phyloP scores from a whole-genome alignment of 345 rosid genomes.

The Eucalyptus curtisii region DNA sequence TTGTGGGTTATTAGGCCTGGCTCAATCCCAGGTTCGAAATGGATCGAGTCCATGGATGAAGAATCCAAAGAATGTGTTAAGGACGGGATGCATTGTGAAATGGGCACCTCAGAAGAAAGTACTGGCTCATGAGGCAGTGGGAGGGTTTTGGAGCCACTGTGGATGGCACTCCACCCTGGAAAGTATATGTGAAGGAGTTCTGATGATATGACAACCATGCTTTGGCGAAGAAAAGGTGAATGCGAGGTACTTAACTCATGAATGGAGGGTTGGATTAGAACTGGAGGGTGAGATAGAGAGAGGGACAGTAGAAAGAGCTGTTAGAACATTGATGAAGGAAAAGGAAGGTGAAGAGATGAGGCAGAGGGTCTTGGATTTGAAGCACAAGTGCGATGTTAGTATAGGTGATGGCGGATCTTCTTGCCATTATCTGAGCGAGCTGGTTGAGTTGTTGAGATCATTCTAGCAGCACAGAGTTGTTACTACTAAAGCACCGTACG shows the following conservation, averaged over 20 bases:
- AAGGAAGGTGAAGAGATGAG: conserved; percentile 29
- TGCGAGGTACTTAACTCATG: conserved; percentile 25
- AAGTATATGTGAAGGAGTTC: conserved; percentile 26
- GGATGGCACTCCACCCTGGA: conserved; percentile 47
- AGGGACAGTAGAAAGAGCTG: conserved; percentile 3
- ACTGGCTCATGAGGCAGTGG: conserved; percentile 16
- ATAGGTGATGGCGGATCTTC: conserved; percentile 9
- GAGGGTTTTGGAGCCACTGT: conserved; percentile 34
- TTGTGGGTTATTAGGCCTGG: conserved; percentile 6
- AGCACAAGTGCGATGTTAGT: conserved; percentile 2
- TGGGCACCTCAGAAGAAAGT: conserved; percentile 40
- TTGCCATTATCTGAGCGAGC: neutral
- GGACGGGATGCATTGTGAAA: conserved; percentile 20
- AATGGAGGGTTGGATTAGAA: conserved; percentile 25
- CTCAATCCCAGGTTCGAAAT: neutral
- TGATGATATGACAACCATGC: conserved; percentile 22
- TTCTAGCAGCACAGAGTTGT: neutral
- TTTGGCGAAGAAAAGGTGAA: conserved; percentile 23
- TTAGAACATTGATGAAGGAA: conserved; percentile 13
- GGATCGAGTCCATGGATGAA: neutral
- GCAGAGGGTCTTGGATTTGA: conserved; percentile 4
- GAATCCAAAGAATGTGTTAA: neutral
- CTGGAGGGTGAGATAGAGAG: conserved; percentile 8
- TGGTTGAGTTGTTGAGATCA: conserved; percentile 8
- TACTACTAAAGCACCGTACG: neutral